These are phyloP conservation scores for Pyricularia sp. DNA, from an alignment of 2,329 filamentous ascomycete species.

Conservation along the genomic window DNA sequence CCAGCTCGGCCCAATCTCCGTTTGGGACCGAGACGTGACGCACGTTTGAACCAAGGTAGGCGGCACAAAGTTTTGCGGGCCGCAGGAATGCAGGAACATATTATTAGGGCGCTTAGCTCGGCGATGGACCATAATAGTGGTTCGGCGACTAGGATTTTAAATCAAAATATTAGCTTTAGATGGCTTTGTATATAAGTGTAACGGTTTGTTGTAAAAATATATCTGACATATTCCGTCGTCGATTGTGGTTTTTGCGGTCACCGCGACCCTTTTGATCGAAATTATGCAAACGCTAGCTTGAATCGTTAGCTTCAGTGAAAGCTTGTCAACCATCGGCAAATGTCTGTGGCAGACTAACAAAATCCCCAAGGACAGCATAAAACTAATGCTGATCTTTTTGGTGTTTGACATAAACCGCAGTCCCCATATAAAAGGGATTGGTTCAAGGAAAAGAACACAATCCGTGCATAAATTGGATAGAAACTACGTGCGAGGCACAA, in stretches of 20 bases:
- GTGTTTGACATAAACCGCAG: conserved; percentile 7
- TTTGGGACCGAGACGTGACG: conserved; percentile 4
- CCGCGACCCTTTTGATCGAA: neutral
- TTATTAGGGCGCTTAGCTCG: conserved; percentile 10
- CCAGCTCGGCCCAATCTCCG: too few relatives aligned
- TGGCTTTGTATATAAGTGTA: too few relatives aligned
- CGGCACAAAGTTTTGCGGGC: conserved; percentile 7
- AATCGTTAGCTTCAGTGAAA: neutral
- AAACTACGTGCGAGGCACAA: conserved; percentile 6
- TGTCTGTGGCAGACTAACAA: neutral
- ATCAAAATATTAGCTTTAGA: too few relatives aligned
- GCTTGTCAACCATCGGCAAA: too few relatives aligned
- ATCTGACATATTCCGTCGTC: neutral
- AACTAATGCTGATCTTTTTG: conserved; percentile 8
- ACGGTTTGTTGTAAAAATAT: too few relatives aligned
- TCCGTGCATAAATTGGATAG: conserved; percentile 7
- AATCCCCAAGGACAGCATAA: conserved; percentile 7
- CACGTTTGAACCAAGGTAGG: conserved; percentile 7
- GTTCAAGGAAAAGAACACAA: conserved; percentile 9
- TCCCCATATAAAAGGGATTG: conserved; percentile 9
- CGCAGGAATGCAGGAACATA: conserved; percentile 11
- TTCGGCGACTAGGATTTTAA: too few relatives aligned
- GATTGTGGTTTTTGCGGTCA: neutral
- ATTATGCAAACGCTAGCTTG: neutral
- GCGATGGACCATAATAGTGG: conserved; percentile 11